phyloP scores from a whole-genome alignment of 805 yeast genomes.

The Metschnikowia corniflorae region DNA sequence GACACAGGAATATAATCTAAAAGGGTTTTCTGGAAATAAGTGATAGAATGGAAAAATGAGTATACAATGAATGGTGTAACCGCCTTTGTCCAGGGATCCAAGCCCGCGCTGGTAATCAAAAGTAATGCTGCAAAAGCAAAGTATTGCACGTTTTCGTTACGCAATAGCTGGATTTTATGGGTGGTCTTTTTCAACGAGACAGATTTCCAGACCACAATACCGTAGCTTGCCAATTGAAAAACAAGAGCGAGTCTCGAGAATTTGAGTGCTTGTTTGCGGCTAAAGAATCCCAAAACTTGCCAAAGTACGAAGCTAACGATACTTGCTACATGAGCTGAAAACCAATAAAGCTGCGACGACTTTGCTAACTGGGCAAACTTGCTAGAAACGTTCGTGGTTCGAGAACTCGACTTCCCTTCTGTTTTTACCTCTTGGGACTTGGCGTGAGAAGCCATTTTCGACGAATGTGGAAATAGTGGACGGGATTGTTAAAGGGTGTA shows the following conservation, averaged over 20 bases:
- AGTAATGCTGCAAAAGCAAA: slow-evolving; percentile 31
- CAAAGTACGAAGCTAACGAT: slow-evolving; percentile 39
- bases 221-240: slow-evolving; percentile 56
- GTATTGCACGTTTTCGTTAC: slow-evolving; percentile 43
- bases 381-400: no score
- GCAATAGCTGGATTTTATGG: slow-evolving; percentile 20
- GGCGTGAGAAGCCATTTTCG: no score
- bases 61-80: slow-evolving; percentile 34
- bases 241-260: slow-evolving; percentile 39
- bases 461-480: no score
- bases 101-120: slow-evolving; percentile 25
- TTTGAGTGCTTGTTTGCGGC: slow-evolving; percentile 23
- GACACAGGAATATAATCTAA: slow-evolving; percentile 32
- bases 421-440: no score
- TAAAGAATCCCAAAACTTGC: slow-evolving; percentile 42
- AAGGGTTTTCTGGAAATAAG: slow-evolving; percentile 37
- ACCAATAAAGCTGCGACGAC: slow-evolving; percentile 61
- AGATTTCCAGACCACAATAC: slow-evolving; percentile 59
- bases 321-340: slow-evolving; percentile 55
- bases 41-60: slow-evolving; percentile 36
- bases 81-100: slow-evolving; percentile 38
- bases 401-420: no score
- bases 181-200: slow-evolving; percentile 32
- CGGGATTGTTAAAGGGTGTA: no score
- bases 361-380: slow-evolving; percentile 8